Evolutionary conservation across 306 rosid species (phyloP), one percentile per base, ranked within the genome.

Genomic region (Alnus rubra): DNA sequence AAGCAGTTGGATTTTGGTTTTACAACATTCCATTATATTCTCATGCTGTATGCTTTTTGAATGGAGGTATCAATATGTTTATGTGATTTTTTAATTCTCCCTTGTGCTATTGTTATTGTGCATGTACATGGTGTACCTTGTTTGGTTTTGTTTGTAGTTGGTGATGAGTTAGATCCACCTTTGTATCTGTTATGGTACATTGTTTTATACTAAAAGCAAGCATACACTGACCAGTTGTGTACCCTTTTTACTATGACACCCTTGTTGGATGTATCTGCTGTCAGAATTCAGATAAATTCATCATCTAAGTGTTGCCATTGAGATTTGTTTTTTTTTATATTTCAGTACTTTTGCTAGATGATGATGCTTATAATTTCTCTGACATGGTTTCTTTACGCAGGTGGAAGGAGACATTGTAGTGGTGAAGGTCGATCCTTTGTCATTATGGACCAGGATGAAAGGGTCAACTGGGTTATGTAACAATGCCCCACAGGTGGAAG

Each of bases 351-450:
- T 72, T 28, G 37, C 78, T 71, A 47, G 65, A 54, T 50, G 45
- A 77, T 64, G 59, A 19, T 19, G 83, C 77, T 83, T 45, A 78
- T 67, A 74, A 79, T 77, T 82, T 50, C 82, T 78, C 44, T 88
- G 48, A 55, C 47, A 62, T 65, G 35, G 14, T 14, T 51, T 14
- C 1, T 63, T 59, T 33, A 23, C 87, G 85, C 45, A 95, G 97
- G 86, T 92, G 80, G 97, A 95, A 84, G 98, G 98, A 49, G 98
- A 95, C 80, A 81, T 85, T 70, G 98, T 95, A 73, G 98, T 87
- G 18, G 59, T 95, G 44, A 89, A 76, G 88, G 60, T 92, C 78
- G 96, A 92, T 77, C 94, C 94, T 71, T 77, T 88, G 68, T 39
- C 90, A 45, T 80, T 76, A 67, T 95, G 98, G 98, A 83, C 91